Evolutionary conservation across 331 rosid genomes (phyloP), one percentile per base, ranked within the genome.

Genomic region (Spiraea crenata): DNA sequence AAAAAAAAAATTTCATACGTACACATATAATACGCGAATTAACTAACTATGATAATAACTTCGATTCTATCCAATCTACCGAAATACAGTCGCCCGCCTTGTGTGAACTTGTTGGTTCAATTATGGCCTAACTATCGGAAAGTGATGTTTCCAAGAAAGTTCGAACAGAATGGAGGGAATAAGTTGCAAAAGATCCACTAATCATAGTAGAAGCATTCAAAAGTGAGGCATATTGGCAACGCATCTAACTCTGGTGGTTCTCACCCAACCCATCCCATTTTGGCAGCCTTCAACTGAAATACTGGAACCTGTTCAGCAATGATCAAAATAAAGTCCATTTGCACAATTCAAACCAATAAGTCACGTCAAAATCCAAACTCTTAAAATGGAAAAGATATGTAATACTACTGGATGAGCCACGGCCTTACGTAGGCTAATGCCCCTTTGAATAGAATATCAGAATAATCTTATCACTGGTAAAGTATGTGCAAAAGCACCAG

Each of bases 261-360:
- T 65, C 44, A 47, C 20, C 67, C 14, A 14, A 66, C 58, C 58
- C 16, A 65, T 31, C 65, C 52, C 50, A 47, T 15, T 70, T 70
- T 44, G 74, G 65, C 45, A 57, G 64, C 44, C 74, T 57, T 70
- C 74, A 25, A 70, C 74, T 70, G 15, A 40, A 41, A 31, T 1
- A 13, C 9, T 41, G 52, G 25, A 14, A 40, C 41, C 62, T 20
- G 15, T 47, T 42, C 50, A 25, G 19, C 19, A 49, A 2, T 49
- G 54, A 49, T n/a, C n/a, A 5, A 3, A 2, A 19, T 68, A 25
- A 25, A 25, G 31, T 25, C 31, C 31, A 25, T 25, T 25, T 25
- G 31, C 31, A 17, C 47, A 49, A 8, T 67, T 65, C 8, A 50
- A 13, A 65, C 57, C 7, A 47, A 57, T 7, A 14, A 20, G 9